These are phyloP conservation scores for Ceratonia siliqua DNA, from an alignment of 306 rosid species.

Conservation along the genomic window DNA sequence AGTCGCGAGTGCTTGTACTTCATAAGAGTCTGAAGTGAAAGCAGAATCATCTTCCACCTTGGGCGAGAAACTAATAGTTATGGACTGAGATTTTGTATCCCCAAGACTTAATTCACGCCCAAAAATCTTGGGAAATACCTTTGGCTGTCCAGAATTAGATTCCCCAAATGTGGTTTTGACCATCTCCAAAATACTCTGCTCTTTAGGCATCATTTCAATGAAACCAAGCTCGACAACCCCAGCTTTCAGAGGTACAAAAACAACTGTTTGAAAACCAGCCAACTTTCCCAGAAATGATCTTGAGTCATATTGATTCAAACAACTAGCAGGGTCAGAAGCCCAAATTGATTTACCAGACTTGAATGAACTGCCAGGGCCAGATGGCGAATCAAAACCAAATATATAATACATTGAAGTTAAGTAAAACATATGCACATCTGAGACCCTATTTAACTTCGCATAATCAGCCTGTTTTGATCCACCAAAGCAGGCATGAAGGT, in stretches of 20 bases:
- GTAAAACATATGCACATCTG: conserved; percentile 75
- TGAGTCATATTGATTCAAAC: conserved; percentile 59
- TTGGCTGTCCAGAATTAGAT: conserved; percentile 55
- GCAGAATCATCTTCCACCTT: conserved; percentile 78
- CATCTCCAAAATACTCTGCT: conserved; percentile 57
- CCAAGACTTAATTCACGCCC: conserved; percentile 80
- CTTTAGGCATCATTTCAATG: conserved; percentile 54
- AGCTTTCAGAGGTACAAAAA: conserved; percentile 65
- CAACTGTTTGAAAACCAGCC: conserved; percentile 76
- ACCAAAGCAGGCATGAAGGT: conserved; percentile 57
- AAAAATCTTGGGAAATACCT: conserved; percentile 73
- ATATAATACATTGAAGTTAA: conserved; percentile 57
- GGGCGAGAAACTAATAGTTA: conserved; percentile 74
- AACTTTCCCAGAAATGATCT: conserved; percentile 58
- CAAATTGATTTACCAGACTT: conserved; percentile 65
- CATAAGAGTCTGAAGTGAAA: conserved; percentile 66
- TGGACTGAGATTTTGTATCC: conserved; percentile 61
- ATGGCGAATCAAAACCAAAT: conserved; percentile 54
- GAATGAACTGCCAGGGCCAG: conserved; percentile 63
- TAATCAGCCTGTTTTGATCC: conserved; percentile 48
- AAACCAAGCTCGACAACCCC: conserved; percentile 91
- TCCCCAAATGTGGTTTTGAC: conserved; percentile 54
- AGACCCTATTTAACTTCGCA: conserved; percentile 49
- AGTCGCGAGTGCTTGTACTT: conserved; percentile 56
- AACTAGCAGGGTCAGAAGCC: conserved; percentile 55